Conservation (phyloP, 441 rosid species). For the Omphalea diandra region DNA sequence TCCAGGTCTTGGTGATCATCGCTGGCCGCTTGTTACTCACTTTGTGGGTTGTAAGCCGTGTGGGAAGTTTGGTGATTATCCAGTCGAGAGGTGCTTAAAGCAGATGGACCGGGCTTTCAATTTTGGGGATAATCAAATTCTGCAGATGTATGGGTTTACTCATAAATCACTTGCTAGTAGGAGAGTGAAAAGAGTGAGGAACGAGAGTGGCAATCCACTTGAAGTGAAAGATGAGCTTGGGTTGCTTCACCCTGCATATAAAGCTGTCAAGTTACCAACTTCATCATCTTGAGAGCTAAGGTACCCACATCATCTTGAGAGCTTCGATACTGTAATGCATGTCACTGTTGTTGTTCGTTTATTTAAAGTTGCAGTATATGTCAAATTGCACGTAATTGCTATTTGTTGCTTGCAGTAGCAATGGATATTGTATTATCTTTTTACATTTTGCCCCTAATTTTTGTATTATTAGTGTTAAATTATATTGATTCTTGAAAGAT, state of each 20-base stretch:
- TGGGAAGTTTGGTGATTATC: slow-evolving; percentile 81
- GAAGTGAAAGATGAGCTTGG: slow-evolving; percentile 78
- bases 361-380: slow-evolving; percentile 20
- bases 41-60: slow-evolving; percentile 77
- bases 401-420: slow-evolving; percentile 21
- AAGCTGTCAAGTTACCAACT: slow-evolving; percentile 43
- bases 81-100: slow-evolving; percentile 80
- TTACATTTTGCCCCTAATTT: slow-evolving; percentile 4
- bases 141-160: slow-evolving; percentile 82
- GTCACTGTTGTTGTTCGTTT: slow-evolving; percentile 10
- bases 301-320: slow-evolving; percentile 11
- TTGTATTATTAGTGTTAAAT: slow-evolving; percentile 20
- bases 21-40: slow-evolving; percentile 95
- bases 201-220: slow-evolving; percentile 66
- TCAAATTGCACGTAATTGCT: slow-evolving; percentile 12
- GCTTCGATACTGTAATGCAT: slow-evolving; percentile 8
- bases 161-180: slow-evolving; percentile 79
- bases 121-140: slow-evolving; percentile 87
- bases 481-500: slow-evolving; percentile 31
- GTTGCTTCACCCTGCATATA: slow-evolving; percentile 65
- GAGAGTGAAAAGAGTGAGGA: slow-evolving; percentile 73
- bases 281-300: slow-evolving; percentile 25
- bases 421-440: slow-evolving; percentile 26
- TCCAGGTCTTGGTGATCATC: slow-evolving; percentile 81
- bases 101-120: slow-evolving; percentile 93